phyloP scores from a whole-genome alignment of 805 yeast species.

The Hanseniaspora nectarophila region DNA sequence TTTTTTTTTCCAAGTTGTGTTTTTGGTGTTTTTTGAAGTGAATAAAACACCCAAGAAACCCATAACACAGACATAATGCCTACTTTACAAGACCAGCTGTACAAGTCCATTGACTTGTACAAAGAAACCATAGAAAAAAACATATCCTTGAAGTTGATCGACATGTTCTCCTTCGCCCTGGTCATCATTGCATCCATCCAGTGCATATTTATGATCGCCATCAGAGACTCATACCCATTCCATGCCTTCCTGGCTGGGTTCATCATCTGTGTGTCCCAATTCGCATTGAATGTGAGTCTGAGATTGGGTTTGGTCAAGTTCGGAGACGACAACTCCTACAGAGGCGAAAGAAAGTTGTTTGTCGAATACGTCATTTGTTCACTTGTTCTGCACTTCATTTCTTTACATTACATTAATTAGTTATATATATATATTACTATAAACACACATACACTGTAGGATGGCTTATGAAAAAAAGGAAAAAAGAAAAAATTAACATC shows the following conservation, averaged over 20 bases:
- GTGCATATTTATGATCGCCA: slow-evolving; percentile 58
- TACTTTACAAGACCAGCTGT: slow-evolving; percentile 10
- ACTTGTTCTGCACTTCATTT: slow-evolving; percentile 75
- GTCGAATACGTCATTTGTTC: slow-evolving; percentile 85
- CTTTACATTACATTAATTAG: slow-evolving; percentile 80
- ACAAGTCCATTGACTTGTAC: slow-evolving; percentile 17
- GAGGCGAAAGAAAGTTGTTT: slow-evolving; percentile 49
- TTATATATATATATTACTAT: neutral
- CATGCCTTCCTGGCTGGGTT: slow-evolving; percentile 94
- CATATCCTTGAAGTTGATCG: slow-evolving; percentile 53
- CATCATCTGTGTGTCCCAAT: slow-evolving; percentile 85
- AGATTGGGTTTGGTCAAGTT: slow-evolving; percentile 53
- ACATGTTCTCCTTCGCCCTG: slow-evolving; percentile 60
- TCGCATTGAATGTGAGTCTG: slow-evolving; percentile 73
- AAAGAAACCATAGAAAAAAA: slow-evolving; percentile 26
- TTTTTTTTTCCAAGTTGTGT: no score
- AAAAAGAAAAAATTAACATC: no score
- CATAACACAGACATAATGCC: no score
- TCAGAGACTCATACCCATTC: slow-evolving; percentile 83
- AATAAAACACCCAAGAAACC: no score
- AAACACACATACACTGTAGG: neutral
- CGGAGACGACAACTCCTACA: neutral
- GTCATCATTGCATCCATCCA: slow-evolving; percentile 68
- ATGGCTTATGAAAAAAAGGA: neutral
- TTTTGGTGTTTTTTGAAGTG: no score